Evolutionary conservation across 495 filamentous ascomycete species (phyloP), one percentile per base, ranked within the genome.

Genomic region (Collariella sp.): DNA sequence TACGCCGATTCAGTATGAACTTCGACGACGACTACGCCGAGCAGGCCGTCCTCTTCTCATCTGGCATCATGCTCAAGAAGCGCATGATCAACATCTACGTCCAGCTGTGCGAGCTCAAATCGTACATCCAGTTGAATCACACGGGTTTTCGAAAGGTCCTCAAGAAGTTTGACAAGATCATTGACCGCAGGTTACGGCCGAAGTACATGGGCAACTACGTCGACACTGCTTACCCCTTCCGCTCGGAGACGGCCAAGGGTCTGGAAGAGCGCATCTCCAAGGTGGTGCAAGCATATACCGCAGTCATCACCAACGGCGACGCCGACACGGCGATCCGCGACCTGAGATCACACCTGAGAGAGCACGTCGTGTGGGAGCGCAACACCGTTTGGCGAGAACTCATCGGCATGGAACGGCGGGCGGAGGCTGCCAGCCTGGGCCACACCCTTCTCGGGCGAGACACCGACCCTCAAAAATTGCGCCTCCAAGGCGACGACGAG

Each of bases 361-460:
- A 99, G 69, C 93, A 99, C 72, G 91, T 99, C 16, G 90, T 97
- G 31, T 99, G 94, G 94, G 93, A 99, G 63, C 79, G 93, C 43
- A 99, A 99, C 61, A 99, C 93, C 0, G 93, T 99, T 5, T 99
- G 93, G 93, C 76, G 94, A 67, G 93, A 99, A 58, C 91, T 99
- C 82, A 99, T 99, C 63, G 93, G 91, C 50, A 88, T 99, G 56
- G 93, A 99, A 73, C 78, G 93, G 20, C 93, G 95, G 73, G 89
- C 90, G 5, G 90, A 99, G 69, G 93, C 91, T 20, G 93, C 91
- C 12, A 95, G 91, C 56, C 79, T 99, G 56, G 94, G 93, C 15
- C 78, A 83, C 54, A 89, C 89, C 6, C 76, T 98, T 43, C 78
- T 96, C 3, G 90, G 90, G 16, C 76, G 80, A 7, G 86, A 88